phyloP scores from a whole-genome alignment of 306 rosid species.

The Prunus kanzakura region DNA sequence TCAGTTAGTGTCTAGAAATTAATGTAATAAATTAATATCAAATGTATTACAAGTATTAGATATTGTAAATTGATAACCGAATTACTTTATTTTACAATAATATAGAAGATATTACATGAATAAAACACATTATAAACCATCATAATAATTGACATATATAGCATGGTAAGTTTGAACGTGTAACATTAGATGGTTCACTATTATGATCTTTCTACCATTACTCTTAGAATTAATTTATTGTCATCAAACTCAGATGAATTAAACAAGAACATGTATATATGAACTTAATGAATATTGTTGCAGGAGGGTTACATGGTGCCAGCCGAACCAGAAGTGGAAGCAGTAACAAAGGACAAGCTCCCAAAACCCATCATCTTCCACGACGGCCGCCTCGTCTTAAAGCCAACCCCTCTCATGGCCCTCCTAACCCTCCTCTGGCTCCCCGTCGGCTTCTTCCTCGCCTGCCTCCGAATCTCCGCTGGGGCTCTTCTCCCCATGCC shows the following conservation, averaged over 20 bases:
- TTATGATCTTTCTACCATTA: not conserved
- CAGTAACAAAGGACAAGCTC: slow-evolving; percentile 51
- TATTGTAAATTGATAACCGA: too few relatives aligned
- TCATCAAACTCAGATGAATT: not conserved
- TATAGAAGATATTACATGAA: too few relatives aligned
- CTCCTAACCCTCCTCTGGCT: slow-evolving; percentile 65
- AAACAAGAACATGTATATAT: not conserved
- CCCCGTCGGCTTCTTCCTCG: slow-evolving; percentile 65
- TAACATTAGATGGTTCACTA: not conserved
- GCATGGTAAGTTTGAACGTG: too few relatives aligned
- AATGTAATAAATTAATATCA: too few relatives aligned
- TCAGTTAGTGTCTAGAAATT: too few relatives aligned
- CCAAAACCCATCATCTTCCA: slow-evolving; percentile 84
- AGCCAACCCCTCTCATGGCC: slow-evolving; percentile 65
- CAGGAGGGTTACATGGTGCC: slow-evolving; percentile 74
- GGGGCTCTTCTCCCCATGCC: slow-evolving; percentile 85
- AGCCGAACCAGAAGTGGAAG: slow-evolving; percentile 33
- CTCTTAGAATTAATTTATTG: not conserved
- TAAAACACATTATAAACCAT: too few relatives aligned
- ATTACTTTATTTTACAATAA: too few relatives aligned
- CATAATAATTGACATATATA: too few relatives aligned
- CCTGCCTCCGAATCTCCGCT: slow-evolving; percentile 62
- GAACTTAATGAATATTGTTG: slow-evolving; percentile 2
- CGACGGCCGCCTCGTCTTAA: slow-evolving; percentile 72
- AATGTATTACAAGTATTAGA: too few relatives aligned